These are phyloP conservation scores for Beauveria bassiana DNA, from an alignment of 2,329 filamentous ascomycete species.

Conservation along the genomic window DNA sequence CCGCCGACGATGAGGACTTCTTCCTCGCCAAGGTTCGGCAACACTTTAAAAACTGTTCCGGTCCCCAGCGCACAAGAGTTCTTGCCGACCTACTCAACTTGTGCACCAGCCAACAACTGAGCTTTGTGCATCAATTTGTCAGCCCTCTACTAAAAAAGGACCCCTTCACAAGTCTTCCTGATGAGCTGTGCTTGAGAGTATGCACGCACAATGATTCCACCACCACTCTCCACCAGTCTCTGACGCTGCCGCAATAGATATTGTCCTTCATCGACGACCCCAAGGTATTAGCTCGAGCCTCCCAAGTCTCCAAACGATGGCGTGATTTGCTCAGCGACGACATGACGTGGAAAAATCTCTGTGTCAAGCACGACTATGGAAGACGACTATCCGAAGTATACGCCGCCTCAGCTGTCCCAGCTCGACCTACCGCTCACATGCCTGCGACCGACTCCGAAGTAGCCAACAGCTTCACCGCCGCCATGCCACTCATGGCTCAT, in stretches of 20 bases:
- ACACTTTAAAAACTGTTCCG: conserved; percentile 71
- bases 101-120: conserved; percentile 90
- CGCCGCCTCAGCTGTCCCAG: conserved; percentile 22
- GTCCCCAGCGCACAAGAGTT: conserved; percentile 69
- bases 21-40: conserved; percentile 72
- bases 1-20: conserved; percentile 73
- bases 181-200: conserved; percentile 86
- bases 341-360: conserved; percentile 96
- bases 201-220: conserved; percentile 24
- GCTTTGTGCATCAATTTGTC: conserved; percentile 94
- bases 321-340: conserved; percentile 89
- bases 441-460: conserved; percentile 30
- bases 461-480: conserved; percentile 38
- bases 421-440: conserved; percentile 22
- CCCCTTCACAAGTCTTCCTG: conserved; percentile 84
- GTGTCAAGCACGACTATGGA: conserved; percentile 88
- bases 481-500: conserved; percentile 28
- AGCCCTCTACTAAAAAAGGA: conserved; percentile 93
- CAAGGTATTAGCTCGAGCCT: conserved; percentile 83
- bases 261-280: conserved; percentile 96
- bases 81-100: conserved; percentile 85
- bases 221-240: neutral
- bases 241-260: conserved; percentile 47
- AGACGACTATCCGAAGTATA: conserved; percentile 48
- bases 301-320: conserved; percentile 94